These are phyloP conservation scores for Leucocoprinus leucothites DNA, from an alignment of 768 basidiomycete genomes.

Conservation along the genomic window DNA sequence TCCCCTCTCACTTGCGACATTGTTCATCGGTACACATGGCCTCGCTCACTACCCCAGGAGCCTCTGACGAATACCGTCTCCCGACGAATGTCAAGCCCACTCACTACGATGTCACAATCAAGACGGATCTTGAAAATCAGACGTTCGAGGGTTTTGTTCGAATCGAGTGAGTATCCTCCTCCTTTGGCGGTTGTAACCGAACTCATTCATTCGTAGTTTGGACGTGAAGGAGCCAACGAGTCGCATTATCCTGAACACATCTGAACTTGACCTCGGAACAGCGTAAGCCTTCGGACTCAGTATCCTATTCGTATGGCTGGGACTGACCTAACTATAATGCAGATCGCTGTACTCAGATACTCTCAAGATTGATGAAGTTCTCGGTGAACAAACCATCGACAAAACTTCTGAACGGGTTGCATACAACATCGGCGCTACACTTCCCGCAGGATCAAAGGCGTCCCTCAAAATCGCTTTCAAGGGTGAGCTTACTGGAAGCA, in stretches of 20 bases:
- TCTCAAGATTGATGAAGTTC: slow-evolving; percentile 43
- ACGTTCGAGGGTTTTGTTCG: slow-evolving; percentile 76
- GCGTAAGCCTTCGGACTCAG: slow-evolving; percentile 31
- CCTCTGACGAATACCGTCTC: slow-evolving; percentile 51
- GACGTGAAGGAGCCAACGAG: slow-evolving; percentile 61
- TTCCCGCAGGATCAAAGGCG: slow-evolving; percentile 70
- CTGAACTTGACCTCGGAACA: slow-evolving; percentile 53
- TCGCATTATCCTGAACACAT: slow-evolving; percentile 61
- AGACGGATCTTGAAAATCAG: slow-evolving; percentile 77
- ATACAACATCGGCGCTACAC: slow-evolving; percentile 50
- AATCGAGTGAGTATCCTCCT: slow-evolving; percentile 47
- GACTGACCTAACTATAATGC: background rate
- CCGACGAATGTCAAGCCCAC: slow-evolving; percentile 63
- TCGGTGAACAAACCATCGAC: slow-evolving; percentile 52
- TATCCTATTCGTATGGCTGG: background rate
- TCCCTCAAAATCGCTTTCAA: slow-evolving; percentile 67
- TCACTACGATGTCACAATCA: slow-evolving; percentile 78
- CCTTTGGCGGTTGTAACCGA: background rate
- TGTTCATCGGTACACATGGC: slow-evolving; percentile 22
- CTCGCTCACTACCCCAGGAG: slow-evolving; percentile 17
- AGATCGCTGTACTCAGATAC: slow-evolving; percentile 53
- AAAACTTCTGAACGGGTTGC: slow-evolving; percentile 60
- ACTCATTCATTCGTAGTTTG: slow-evolving; percentile 39
- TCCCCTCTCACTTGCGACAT: background rate
- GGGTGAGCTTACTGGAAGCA: slow-evolving; percentile 62